Evolutionary conservation across 768 basidiomycete genomes (phyloP), one percentile per base, ranked within the genome.

Genomic region (Multifurca ochricompacta): DNA sequence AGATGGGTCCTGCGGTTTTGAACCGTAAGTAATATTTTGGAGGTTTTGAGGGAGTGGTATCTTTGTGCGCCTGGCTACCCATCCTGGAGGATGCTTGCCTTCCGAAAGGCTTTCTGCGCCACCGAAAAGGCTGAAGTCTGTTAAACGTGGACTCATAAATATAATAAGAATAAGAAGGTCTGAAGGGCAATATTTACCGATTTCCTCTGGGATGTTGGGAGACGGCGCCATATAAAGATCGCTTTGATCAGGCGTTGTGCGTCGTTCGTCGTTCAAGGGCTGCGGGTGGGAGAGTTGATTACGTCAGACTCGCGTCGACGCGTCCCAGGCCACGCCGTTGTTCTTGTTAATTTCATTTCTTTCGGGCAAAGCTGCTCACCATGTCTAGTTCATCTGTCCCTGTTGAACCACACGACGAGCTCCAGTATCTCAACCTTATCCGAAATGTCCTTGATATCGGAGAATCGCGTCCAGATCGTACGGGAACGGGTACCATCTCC

Each of bases 401-500:
- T 9, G 30, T 18, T 21, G 28, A 32, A 18, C 34, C 51, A 5
- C 88, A 91, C 70, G 92, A 96, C 63, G 95, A 99, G 68, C 64
- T 80, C 40, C 94, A 97, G 68, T 98, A 99, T 67, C 81, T 96
- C 37, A 68, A 78, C 53, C 83, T 99, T 62, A 88, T 97, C 53
- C 70, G 78, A 52, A 76, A 75, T 58, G 85, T 94, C 58, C 75
- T 97, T 37, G 74, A 80, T 36, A 75, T 75, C 0, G 95, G 95
- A 10, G 90, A 90, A 53, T 59, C 70, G 9, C 83, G 95, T 30
- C 81, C 87, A 51, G 95, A 99, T 66, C 83, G 95, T 45, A 99
- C 95, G 0, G 95, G 95, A 16, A 97, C 95, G 0, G 95, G 95
- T 50, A 97, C 94, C 9, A 71, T 90, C 61, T 85, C 94, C 46